These are phyloP conservation scores for Alternaria sp. DNA, from an alignment of 2,329 filamentous ascomycete genomes.

Conservation along the genomic window DNA sequence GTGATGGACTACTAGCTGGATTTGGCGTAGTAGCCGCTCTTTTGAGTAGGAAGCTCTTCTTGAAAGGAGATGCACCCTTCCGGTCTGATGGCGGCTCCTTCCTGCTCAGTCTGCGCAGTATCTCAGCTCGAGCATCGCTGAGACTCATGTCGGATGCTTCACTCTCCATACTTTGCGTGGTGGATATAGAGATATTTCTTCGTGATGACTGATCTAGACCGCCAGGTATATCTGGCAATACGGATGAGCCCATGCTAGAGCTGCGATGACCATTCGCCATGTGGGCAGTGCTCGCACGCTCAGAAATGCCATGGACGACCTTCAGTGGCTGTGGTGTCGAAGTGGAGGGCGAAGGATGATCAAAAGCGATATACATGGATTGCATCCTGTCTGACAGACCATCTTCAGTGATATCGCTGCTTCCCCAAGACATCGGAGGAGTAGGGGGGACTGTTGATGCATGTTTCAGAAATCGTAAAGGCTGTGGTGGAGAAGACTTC, in stretches of 20 bases:
- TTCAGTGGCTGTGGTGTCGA: conserved; percentile 3
- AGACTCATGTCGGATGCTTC: conserved; percentile 15
- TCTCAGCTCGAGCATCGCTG: conserved; percentile 19
- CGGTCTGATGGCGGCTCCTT: conserved; percentile 3
- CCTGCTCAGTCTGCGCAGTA: conserved; percentile 14
- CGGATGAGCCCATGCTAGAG: conserved; percentile 1
- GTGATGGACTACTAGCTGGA: neutral
- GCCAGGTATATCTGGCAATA: neutral
- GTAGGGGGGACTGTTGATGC: conserved; percentile 15
- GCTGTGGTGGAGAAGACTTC: conserved; percentile 7
- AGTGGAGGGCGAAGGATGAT: conserved; percentile 1
- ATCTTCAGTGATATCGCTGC: conserved; percentile 13
- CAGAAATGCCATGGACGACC: conserved; percentile 8
- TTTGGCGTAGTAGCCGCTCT: conserved; percentile 12
- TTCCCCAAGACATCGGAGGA: conserved; percentile 20
- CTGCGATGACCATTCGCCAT: conserved; percentile 14
- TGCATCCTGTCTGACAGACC: conserved; percentile 18
- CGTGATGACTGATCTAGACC: conserved; percentile 13
- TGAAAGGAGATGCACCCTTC: conserved; percentile 9
- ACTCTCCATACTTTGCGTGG: conserved; percentile 10
- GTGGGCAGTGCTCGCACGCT: conserved; percentile 16
- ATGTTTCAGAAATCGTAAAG: conserved; percentile 12
- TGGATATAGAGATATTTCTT: conserved; percentile 16
- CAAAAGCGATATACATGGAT: conserved; percentile 11
- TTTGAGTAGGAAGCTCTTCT: conserved; percentile 19